A percentile compares a stretch with the other conserved stretches of the same genome.
These are phyloP conservation scores for Xylariaceae sp. DNA, from an alignment of 2,329 filamentous ascomycete species.

Conservation along the genomic window DNA sequence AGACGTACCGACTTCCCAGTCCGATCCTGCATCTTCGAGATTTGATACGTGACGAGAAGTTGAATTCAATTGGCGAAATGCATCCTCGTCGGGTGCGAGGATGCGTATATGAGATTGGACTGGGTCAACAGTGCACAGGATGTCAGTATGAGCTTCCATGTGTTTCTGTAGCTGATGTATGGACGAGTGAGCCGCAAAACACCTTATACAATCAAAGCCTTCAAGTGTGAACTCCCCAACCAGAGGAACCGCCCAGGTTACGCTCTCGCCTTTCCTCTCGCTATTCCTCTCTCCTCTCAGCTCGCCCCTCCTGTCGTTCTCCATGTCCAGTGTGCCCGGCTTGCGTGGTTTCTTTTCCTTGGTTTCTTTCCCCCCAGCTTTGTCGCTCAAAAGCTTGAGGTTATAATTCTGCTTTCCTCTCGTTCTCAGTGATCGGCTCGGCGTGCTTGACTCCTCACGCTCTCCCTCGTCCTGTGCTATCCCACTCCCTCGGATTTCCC, in stretches of 20 bases:
- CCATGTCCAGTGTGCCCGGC: conserved; percentile 25
- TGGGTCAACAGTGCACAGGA: conserved; percentile 37
- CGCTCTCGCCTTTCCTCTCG: conserved; percentile 29
- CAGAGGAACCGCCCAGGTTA: conserved; percentile 43
- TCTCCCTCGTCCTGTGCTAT: conserved; percentile 34
- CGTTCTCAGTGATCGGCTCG: conserved; percentile 45
- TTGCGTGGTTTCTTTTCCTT: conserved; percentile 39
- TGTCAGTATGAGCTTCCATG: conserved; percentile 43
- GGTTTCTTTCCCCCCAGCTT: conserved; percentile 47
- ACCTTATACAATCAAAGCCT: conserved; percentile 47
- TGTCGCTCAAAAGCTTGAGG: conserved; percentile 53
- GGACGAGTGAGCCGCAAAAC: conserved; percentile 42
- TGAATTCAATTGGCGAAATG: conserved; percentile 21
- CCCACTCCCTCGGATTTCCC: conserved; percentile 22
- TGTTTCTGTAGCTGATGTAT: conserved; percentile 46
- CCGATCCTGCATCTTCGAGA: conserved; percentile 27
- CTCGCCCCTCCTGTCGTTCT: conserved; percentile 22
- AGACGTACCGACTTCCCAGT: conserved; percentile 22
- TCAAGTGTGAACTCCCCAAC: conserved; percentile 42
- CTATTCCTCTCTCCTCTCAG: neutral
- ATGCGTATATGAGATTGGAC: conserved; percentile 26
- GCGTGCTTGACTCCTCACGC: conserved; percentile 46
- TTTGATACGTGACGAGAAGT: conserved; percentile 20
- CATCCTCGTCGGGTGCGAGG: conserved; percentile 25
- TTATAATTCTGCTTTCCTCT: conserved; percentile 53